Conservation (phyloP, 139 green algal genomes). For the Closterium sp. region DNA sequence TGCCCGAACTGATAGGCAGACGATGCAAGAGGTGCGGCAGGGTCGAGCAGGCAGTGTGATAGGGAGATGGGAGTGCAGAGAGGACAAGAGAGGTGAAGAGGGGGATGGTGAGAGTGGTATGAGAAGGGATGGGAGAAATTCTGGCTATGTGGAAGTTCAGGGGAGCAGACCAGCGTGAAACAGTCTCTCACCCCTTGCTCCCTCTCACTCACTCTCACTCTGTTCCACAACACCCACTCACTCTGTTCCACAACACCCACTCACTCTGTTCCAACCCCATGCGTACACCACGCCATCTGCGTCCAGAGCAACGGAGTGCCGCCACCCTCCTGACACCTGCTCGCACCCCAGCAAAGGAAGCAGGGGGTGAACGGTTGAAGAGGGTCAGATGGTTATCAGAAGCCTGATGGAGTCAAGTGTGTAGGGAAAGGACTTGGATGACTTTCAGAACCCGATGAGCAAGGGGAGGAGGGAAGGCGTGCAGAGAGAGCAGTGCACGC, state of each 20-base stretch:
- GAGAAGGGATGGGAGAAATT: not conserved
- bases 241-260: not conserved
- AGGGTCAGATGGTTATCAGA: not conserved
- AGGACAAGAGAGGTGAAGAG: not conserved
- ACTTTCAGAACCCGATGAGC: too few species aligned
- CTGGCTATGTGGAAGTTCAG: not conserved
- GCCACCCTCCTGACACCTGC: slow-evolving; percentile 76
- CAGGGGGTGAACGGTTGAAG: too few species aligned
- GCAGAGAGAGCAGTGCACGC: too few species aligned
- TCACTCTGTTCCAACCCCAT: slow-evolving; percentile 89
- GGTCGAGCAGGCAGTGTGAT: too few species aligned
- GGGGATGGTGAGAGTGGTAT: not conserved
- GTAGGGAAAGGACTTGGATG: too few species aligned
- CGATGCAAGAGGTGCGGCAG: too few species aligned
- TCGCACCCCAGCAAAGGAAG: not conserved
- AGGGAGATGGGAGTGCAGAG: too few species aligned
- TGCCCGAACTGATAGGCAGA: too few species aligned
- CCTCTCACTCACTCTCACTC: not conserved
- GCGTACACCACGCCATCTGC: slow-evolving; percentile 63
- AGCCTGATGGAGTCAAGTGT: not conserved
- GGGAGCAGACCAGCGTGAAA: not conserved
- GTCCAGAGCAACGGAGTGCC: slow-evolving; percentile 72
- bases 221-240: not conserved
- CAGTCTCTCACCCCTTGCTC: not conserved
- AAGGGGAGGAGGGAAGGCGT: too few species aligned